Base-by-base conservation (phyloP, 1,284 basidiomycete species). In the Mycosarcoma maydis region DNA sequence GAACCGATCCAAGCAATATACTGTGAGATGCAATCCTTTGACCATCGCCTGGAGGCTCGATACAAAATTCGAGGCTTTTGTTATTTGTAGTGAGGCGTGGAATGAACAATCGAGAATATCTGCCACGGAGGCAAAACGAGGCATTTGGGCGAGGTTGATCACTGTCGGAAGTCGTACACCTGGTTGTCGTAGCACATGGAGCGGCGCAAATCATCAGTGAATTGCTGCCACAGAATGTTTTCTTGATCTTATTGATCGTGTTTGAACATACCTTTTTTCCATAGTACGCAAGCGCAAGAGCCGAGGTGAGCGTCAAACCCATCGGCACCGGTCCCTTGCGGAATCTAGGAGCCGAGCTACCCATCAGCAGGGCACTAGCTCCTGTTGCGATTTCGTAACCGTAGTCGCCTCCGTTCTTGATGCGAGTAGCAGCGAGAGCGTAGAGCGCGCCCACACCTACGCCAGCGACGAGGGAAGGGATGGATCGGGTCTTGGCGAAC, bases 391-490 rank as follows among this genome's bases (percentile, higher is more conserved):
- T 86, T 79, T 92, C 89, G 55, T 92, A 83, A 27, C 92, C 91
- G 69, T 90, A 88, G 11, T 87, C 80, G 27, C 69, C 73, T 24
- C 90, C 89, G 72, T 87, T 90, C 58, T 88, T 87, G 75, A 93
- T 90, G 72, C 85, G 85, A 17, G 57, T 71, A 11, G 59, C 76
- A 17, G 62, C 69, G 27, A 73, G 51, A 6, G 69, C 76, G 51
- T 77, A 78, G 42, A 92, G 84, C 6, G 87, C 84, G 53, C 91
- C 91, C 24, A 92, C 90, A 86, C 89, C 86, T 33, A 90, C 86
- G 38, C 91, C 91, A 55, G 91, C 92, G 8, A 91, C 87, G 33
- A 93, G 81, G 7, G 91, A 92, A 8, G 90, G 90, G 24, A 58
- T 55, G 10, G 67, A 70, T 11, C 60, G 40, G 10, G 67, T 70